Evolutionary conservation across 176 grass and related monocot genomes (phyloP).

Genomic region (Alloteropsis semialata): DNA sequence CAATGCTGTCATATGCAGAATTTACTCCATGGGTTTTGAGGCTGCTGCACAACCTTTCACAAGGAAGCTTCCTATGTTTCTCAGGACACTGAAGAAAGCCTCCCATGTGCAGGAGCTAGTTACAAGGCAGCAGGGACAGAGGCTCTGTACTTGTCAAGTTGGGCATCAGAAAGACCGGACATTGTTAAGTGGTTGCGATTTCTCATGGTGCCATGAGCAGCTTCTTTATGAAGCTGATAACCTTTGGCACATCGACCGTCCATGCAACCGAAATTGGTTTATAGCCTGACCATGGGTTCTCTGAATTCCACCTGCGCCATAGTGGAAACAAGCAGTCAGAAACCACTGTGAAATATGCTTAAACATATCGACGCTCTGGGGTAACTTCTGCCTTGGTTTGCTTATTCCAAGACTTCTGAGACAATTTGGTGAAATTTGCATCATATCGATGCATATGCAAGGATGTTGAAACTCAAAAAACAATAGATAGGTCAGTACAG

Average conservation of each 20-base stretch:
- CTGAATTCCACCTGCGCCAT: slow-evolving; percentile 65
- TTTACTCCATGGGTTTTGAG: not conserved
- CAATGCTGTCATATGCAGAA: slow-evolving; percentile 39
- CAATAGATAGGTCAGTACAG: not conserved
- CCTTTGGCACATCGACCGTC: slow-evolving; percentile 68
- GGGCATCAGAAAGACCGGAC: not conserved
- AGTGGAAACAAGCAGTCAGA: not conserved
- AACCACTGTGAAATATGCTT: not conserved
- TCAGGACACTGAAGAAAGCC: slow-evolving; percentile 4
- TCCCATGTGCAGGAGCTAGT: slow-evolving; percentile 1
- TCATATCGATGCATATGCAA: not conserved
- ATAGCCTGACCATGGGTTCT: slow-evolving; percentile 80
- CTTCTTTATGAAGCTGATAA: slow-evolving; percentile 66
- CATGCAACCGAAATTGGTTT: slow-evolving; percentile 83
- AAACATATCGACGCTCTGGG: not conserved
- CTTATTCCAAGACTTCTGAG: not conserved
- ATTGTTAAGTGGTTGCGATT: not conserved
- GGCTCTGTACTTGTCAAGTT: not conserved
- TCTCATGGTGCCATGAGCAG: slow-evolving; percentile 65
- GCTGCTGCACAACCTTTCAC: slow-evolving; percentile 2
- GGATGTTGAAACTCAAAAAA: not conserved
- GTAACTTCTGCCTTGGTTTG: not conserved
- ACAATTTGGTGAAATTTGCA: not conserved
- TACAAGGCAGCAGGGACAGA: slow-evolving; percentile 5
- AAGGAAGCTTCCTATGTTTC: slow-evolving; percentile 16